These are phyloP conservation scores for Nakazawaea ernobii DNA, from an alignment of 805 yeast genomes.

Conservation along the genomic window DNA sequence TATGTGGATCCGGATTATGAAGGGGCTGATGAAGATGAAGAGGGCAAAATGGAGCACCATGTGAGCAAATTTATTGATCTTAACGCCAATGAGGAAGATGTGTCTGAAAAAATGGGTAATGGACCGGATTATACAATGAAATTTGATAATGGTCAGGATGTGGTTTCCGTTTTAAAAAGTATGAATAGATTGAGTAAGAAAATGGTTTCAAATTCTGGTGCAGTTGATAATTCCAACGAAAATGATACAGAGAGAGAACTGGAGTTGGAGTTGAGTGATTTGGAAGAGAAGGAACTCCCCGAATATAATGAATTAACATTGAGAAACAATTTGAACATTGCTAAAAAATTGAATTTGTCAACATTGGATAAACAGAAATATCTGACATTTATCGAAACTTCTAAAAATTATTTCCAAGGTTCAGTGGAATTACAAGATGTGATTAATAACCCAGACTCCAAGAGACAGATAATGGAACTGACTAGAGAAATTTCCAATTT, in stretches of 20 bases:
- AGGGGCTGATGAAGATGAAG: constrained; percentile 33
- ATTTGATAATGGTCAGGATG: constrained; percentile 54
- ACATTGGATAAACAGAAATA: constrained; percentile 17
- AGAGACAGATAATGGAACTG: constrained; percentile 34
- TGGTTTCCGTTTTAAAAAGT: constrained; percentile 71
- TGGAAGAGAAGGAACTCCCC: constrained; percentile 39
- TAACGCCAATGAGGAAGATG: constrained; percentile 76
- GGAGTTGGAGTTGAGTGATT: constrained; percentile 45
- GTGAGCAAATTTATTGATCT: constrained; percentile 74
- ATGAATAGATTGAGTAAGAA: constrained; percentile 85
- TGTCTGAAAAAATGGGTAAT: constrained; percentile 70
- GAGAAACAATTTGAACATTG: constrained; percentile 21
- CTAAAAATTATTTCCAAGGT: constrained; percentile 17
- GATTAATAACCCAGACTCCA: constrained; percentile 18
- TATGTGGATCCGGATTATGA: constrained; percentile 56
- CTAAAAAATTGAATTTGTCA: constrained; percentile 19
- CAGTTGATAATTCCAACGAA: constrained; percentile 32
- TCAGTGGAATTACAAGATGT: constrained; percentile 22
- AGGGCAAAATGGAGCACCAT: constrained; percentile 26
- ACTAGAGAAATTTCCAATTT: constrained; percentile 38
- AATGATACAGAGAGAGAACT: constrained; percentile 28
- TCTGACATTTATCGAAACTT: constrained; percentile 17
- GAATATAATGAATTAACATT: constrained; percentile 46
- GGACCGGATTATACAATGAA: constrained; percentile 88
- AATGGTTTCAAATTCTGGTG: constrained; percentile 53